Conservation (phyloP, 805 yeast species). For the Starmerella floris region DNA sequence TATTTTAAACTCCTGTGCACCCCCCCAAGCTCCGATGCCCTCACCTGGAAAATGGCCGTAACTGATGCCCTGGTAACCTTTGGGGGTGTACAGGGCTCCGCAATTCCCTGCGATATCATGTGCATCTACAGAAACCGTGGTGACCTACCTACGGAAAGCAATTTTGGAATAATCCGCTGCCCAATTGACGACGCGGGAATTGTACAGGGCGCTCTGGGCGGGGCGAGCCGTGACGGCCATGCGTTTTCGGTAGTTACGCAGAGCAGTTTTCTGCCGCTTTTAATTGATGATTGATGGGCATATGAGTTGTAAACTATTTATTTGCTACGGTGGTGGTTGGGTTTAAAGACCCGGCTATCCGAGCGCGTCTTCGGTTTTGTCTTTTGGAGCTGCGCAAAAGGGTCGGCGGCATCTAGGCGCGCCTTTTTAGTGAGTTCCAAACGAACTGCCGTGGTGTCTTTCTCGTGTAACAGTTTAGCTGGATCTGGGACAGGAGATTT, state of each 20-base stretch:
- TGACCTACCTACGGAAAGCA: not conserved
- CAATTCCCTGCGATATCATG: slow-evolving; percentile 25
- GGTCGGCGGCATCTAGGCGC: slow-evolving; percentile 23
- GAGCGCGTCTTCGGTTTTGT: not conserved
- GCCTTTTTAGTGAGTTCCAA: slow-evolving; percentile 47
- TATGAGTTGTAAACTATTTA: slow-evolving; percentile 5
- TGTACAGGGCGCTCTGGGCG: slow-evolving; percentile 12
- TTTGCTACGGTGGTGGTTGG: too few relatives aligned
- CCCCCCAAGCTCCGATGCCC: slow-evolving; percentile 19
- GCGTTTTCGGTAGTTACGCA: slow-evolving; percentile 3
- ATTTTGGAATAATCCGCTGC: slow-evolving; percentile 14
- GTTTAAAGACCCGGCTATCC: not conserved
- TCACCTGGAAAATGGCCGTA: slow-evolving; percentile 25
- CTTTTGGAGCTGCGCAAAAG: not conserved
- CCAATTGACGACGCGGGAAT: slow-evolving; percentile 10
- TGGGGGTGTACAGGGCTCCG: slow-evolving; percentile 25
- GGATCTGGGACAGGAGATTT: too few relatives aligned
- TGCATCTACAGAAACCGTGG: not conserved
- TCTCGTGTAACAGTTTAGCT: too few relatives aligned
- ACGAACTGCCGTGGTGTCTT: too few relatives aligned
- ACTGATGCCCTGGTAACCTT: slow-evolving; percentile 18
- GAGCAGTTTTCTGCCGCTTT: slow-evolving; percentile 11
- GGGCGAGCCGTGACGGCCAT: slow-evolving; percentile 4
- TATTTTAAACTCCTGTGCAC: slow-evolving; percentile 22
- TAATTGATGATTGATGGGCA: not conserved